Conservation (phyloP, 1,284 basidiomycete genomes). For the Cutaneotrichosporon sp. region DNA sequence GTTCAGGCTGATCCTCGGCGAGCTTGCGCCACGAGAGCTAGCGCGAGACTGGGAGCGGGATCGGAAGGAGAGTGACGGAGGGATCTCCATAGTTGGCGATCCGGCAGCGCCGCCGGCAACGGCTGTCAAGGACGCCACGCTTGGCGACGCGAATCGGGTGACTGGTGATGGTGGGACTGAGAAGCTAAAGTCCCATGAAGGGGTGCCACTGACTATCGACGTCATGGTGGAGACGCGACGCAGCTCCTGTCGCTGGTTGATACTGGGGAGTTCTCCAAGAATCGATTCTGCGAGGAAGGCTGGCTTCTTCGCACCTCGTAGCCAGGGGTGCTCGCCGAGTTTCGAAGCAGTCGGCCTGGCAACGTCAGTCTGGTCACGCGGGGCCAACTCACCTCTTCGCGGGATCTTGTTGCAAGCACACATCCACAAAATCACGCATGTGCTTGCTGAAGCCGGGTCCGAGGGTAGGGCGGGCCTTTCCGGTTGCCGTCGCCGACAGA, state of each 20-base stretch:
- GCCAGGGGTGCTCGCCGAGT: slow-evolving; percentile 39
- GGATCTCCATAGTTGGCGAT: slow-evolving; percentile 3
- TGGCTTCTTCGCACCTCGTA: slow-evolving; percentile 37
- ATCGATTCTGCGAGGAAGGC: slow-evolving; percentile 39
- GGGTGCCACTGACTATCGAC: slow-evolving; percentile 36
- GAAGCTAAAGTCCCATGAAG: slow-evolving; percentile 46
- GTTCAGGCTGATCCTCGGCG: slow-evolving; percentile 38
- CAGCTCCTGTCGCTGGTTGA: slow-evolving; percentile 43
- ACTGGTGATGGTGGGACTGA: slow-evolving; percentile 38
- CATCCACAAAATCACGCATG: slow-evolving; percentile 82
- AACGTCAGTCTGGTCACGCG: neutral
- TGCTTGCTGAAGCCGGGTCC: slow-evolving; percentile 61
- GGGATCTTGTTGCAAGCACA: slow-evolving; percentile 79
- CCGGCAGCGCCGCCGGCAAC: slow-evolving; percentile 6
- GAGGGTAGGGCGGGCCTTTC: slow-evolving; percentile 12
- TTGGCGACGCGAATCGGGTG: slow-evolving; percentile 17
- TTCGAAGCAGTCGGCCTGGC: slow-evolving; percentile 31
- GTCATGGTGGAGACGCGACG: slow-evolving; percentile 39
- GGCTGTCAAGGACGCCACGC: slow-evolving; percentile 15
- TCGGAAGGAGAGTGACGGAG: slow-evolving; percentile 21
- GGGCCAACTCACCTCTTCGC: slow-evolving; percentile 61
- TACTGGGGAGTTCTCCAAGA: slow-evolving; percentile 33
- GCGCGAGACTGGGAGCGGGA: slow-evolving; percentile 19
- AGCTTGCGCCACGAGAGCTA: slow-evolving; percentile 24
- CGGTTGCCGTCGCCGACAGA: slow-evolving; percentile 14